A percentile compares a stretch with the other conserved stretches of the same genome.
These are phyloP conservation scores for Saturnispora bothae DNA, from an alignment of 805 yeast genomes.

Conservation along the genomic window DNA sequence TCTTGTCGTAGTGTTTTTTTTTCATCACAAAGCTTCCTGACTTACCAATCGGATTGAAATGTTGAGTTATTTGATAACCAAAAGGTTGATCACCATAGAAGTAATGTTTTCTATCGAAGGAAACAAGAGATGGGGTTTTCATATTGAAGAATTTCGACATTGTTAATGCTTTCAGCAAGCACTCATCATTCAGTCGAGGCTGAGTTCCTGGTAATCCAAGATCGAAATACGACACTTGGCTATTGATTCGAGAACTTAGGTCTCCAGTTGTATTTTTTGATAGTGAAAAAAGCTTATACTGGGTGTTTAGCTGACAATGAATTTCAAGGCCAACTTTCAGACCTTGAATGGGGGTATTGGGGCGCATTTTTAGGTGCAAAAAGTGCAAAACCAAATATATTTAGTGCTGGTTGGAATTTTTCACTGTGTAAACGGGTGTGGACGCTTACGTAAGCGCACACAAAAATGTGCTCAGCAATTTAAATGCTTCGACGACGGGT, in stretches of 20 bases:
- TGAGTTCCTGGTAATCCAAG: conserved; percentile 88
- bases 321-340: conserved; percentile 81
- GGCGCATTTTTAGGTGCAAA: too few species aligned
- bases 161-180: conserved; percentile 56
- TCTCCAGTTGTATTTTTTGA: conserved; percentile 39
- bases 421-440: too few species aligned
- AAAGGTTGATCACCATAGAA: conserved; percentile 94
- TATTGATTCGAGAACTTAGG: conserved; percentile 44
- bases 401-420: too few species aligned
- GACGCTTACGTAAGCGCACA: too few species aligned
- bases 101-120: conserved; percentile 91
- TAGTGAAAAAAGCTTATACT: conserved; percentile 64
- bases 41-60: conserved; percentile 64
- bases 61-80: conserved; percentile 94
- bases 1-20: conserved; percentile 40
- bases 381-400: too few species aligned
- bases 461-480: too few species aligned
- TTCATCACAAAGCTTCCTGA: conserved; percentile 48
- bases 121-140: conserved; percentile 41
- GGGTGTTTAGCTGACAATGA: conserved; percentile 78
- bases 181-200: conserved; percentile 70
- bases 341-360: too few species aligned
- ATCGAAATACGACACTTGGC: conserved; percentile 68
- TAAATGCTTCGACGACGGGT: too few species aligned
- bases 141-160: conserved; percentile 65